These are phyloP conservation scores for Debaryomycetaceae sp. DNA, from an alignment of 1,139 yeast species.

Conservation along the genomic window DNA sequence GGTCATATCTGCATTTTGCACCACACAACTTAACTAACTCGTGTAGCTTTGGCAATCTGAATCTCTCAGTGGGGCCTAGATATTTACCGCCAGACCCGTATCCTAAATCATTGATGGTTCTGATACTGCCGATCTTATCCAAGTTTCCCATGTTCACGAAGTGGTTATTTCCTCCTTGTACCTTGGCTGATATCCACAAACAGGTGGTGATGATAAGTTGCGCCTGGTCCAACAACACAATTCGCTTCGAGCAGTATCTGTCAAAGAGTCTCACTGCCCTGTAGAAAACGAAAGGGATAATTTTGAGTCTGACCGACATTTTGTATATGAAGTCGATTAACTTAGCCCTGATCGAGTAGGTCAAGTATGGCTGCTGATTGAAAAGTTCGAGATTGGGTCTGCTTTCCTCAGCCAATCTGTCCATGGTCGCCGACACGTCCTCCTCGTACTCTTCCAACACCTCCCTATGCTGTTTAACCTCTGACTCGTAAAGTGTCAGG, in stretches of 20 bases:
- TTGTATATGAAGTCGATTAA: slow-evolving; percentile 80
- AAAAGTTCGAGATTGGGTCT: slow-evolving; percentile 64
- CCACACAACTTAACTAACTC: slow-evolving; percentile 81
- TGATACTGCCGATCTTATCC: slow-evolving; percentile 26
- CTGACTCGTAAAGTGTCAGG: slow-evolving; percentile 45
- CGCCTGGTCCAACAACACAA: slow-evolving; percentile 88
- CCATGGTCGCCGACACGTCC: slow-evolving; percentile 28
- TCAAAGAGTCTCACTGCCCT: slow-evolving; percentile 80
- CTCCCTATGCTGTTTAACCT: slow-evolving; percentile 43
- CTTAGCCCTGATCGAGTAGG: slow-evolving; percentile 91
- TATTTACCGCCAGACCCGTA: slow-evolving; percentile 69
- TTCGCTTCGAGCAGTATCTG: slow-evolving; percentile 85
- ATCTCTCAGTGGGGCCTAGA: slow-evolving; percentile 77
- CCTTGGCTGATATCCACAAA: slow-evolving; percentile 82
- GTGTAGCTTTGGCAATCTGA: slow-evolving; percentile 73
- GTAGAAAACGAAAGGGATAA: slow-evolving; percentile 77
- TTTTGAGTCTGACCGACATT: slow-evolving; percentile 70
- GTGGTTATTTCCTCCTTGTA: slow-evolving; percentile 70
- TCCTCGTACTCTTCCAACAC: slow-evolving; percentile 41
- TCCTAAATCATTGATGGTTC: slow-evolving; percentile 41
- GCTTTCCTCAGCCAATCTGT: slow-evolving; percentile 28
- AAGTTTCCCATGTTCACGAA: slow-evolving; percentile 47
- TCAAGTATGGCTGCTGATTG: slow-evolving; percentile 86
- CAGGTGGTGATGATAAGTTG: slow-evolving; percentile 95
- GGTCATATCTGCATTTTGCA: slow-evolving; percentile 73